Evolutionary conservation across 2,329 filamentous ascomycete species (phyloP), one percentile per base, ranked within the genome.

Genomic region (Nigrospora osmanthi): DNA sequence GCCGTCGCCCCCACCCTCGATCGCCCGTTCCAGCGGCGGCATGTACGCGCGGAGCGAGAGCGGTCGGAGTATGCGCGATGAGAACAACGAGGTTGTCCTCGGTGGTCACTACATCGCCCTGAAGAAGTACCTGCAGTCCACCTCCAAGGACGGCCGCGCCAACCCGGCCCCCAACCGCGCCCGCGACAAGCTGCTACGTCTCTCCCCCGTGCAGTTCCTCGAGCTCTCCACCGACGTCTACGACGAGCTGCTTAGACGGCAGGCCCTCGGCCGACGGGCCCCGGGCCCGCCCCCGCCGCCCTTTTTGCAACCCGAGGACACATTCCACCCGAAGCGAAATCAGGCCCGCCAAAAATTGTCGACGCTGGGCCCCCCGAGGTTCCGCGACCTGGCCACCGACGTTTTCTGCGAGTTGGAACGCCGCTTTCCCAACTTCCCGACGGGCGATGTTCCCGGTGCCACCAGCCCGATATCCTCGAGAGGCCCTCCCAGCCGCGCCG

Each of bases 221-320:
- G 93, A 98, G 69, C 77, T 98, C 50, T 96, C 90, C 67, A 97
- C 91, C 47, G 93, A 98, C 68, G 91, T 98, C 35, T 97, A 87
- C 67, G 93, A 98, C 66, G 93, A 98, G 68, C 74, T 97, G 52
- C 75, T 94, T 54, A 84, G 93, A 48, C 81, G 93, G 52, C 90
- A 97, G 65, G 79, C 86, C 52, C 74, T 75, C 42, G 75, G 75
- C 44, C 69, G 79, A 49, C 69, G 70, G 44, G 70, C 73, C 14
- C 70, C 75, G 17, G 76, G 73, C 53, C 71, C 72, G 19, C 66
- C 68, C 16, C 71, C 77, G n/a, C 87, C 89, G 2, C 70, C 80
- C 12, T 94, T 82, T 60, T 77, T 98, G 6, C 70, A 87, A 19
- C 88, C 93, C n/a, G 89, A 91, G 62, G 78, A 84, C 52, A 85